A percentile compares a stretch with the other conserved stretches of the same genome.
Conservation (phyloP, 1,284 basidiomycete genomes). For the Irpex sp. region DNA sequence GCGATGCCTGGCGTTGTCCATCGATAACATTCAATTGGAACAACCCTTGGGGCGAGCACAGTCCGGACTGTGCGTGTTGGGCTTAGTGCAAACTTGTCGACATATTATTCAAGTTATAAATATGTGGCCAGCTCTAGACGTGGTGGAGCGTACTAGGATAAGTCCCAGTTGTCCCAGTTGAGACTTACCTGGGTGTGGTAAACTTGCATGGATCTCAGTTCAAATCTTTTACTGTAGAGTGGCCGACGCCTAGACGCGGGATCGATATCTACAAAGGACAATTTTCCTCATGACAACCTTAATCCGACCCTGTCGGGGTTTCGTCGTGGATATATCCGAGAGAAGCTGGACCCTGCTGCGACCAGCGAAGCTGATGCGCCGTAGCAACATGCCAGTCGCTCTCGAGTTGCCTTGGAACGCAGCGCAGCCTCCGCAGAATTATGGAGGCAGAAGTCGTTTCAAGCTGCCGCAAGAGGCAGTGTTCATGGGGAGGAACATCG, state of each 20-base stretch:
- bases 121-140: too few relatives aligned
- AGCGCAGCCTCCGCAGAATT: neutral
- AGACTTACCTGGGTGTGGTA: too few relatives aligned
- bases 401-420: neutral
- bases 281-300: neutral
- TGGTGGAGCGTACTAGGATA: too few relatives aligned
- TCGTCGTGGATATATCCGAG: neutral
- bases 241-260: neutral
- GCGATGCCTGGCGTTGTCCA: neutral
- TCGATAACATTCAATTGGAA: neutral
- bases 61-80: too few relatives aligned
- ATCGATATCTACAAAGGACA: neutral
- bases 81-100: too few relatives aligned
- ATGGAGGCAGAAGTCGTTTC: neutral
- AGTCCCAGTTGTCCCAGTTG: too few relatives aligned
- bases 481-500: neutral
- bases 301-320: neutral
- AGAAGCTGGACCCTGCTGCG: neutral
- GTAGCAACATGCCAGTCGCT: neutral
- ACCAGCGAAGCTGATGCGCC: neutral
- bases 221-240: neutral
- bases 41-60: neutral
- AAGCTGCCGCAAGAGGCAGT: neutral
- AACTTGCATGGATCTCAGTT: neutral
- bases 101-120: too few relatives aligned